Percentiles rank a stretch among this genome's conserved stretches.
phyloP scores from a whole-genome alignment of 768 basidiomycete genomes.

The Serendipita indica region DNA sequence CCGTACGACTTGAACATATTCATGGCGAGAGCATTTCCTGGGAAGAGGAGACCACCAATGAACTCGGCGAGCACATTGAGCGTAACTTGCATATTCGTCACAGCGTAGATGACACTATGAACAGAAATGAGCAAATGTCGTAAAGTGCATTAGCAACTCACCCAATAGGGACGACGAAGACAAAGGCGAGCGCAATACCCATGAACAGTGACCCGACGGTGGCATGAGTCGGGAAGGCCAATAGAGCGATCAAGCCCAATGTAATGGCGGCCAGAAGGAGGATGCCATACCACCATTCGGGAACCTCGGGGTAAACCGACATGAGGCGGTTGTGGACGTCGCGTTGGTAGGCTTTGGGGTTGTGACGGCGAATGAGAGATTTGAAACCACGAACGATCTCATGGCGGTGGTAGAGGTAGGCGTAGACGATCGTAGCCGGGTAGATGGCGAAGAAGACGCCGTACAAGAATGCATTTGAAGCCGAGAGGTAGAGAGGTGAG shows the following conservation, averaged over 20 bases:
- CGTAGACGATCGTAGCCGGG: conserved; percentile 28
- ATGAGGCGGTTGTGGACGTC: conserved; percentile 20
- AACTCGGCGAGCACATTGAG: conserved; percentile 29
- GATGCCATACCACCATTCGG: conserved; percentile 43
- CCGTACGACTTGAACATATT: conserved; percentile 26
- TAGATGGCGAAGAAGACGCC: conserved; percentile 30
- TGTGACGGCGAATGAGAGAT: conserved; percentile 23
- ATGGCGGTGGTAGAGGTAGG: conserved; percentile 40
- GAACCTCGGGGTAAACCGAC: conserved; percentile 26
- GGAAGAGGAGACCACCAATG: conserved; percentile 24
- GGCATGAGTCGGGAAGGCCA: conserved; percentile 20
- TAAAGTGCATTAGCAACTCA: background rate
- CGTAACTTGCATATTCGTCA: conserved; percentile 25
- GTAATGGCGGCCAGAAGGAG: conserved; percentile 21
- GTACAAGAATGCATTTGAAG: conserved; percentile 17
- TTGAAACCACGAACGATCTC: conserved; percentile 37
- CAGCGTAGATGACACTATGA: conserved; percentile 22
- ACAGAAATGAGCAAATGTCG: background rate
- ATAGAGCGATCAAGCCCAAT: conserved; percentile 22
- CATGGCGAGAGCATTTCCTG: conserved; percentile 25
- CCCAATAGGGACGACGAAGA: conserved; percentile 21
- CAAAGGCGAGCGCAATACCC: conserved; percentile 15
- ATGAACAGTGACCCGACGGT: conserved; percentile 18
- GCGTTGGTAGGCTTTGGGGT: conserved; percentile 16
- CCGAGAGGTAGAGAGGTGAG: conserved; percentile 29